These are phyloP conservation scores for Aureobasidium lini DNA, from an alignment of 2,329 filamentous ascomycete genomes.

Conservation along the genomic window DNA sequence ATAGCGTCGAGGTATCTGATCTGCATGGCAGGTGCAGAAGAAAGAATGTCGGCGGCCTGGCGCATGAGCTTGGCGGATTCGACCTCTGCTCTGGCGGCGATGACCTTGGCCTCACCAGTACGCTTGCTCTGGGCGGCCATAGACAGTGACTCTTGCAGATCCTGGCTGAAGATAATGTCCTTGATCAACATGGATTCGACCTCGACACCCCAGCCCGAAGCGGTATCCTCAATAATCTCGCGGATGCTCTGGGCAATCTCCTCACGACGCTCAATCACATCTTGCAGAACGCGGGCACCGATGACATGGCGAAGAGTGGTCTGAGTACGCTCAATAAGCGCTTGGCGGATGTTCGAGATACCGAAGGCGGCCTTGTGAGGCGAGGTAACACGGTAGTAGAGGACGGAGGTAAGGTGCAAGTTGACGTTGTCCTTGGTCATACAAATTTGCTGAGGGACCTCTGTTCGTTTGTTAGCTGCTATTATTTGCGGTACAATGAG, in stretches of 20 bases:
- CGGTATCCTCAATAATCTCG: conserved; percentile 96
- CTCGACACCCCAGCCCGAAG: conserved; percentile 85
- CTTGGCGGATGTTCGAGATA: conserved; percentile 88
- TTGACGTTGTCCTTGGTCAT: conserved; percentile 99
- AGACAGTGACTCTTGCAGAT: conserved; percentile 89
- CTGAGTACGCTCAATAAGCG: conserved; percentile 95
- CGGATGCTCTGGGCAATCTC: conserved; percentile 92
- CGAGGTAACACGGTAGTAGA: conserved; percentile 96
- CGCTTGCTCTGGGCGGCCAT: conserved; percentile 99
- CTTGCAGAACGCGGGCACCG: conserved; percentile 88
- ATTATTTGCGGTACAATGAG: neutral
- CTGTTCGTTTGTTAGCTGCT: conserved; percentile 27
- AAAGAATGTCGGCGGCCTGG: conserved; percentile 86
- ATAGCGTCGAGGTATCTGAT: conserved; percentile 97
- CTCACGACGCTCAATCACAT: conserved; percentile 96
- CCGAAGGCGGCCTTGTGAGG: conserved; percentile 97
- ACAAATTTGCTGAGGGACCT: conserved; percentile 93
- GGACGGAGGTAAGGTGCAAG: conserved; percentile 86
- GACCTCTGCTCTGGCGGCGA: conserved; percentile 92
- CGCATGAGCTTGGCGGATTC: conserved; percentile 90
- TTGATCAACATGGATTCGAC: conserved; percentile 99
- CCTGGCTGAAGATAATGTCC: conserved; percentile 94
- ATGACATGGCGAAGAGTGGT: conserved; percentile 96
- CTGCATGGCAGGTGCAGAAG: conserved; percentile 91
- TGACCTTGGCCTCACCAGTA: conserved; percentile 97